Percentiles rank a stretch among this genome's conserved stretches.
These are phyloP conservation scores for Penicillium ucsense DNA, from an alignment of 495 filamentous ascomycete species.

Conservation along the genomic window DNA sequence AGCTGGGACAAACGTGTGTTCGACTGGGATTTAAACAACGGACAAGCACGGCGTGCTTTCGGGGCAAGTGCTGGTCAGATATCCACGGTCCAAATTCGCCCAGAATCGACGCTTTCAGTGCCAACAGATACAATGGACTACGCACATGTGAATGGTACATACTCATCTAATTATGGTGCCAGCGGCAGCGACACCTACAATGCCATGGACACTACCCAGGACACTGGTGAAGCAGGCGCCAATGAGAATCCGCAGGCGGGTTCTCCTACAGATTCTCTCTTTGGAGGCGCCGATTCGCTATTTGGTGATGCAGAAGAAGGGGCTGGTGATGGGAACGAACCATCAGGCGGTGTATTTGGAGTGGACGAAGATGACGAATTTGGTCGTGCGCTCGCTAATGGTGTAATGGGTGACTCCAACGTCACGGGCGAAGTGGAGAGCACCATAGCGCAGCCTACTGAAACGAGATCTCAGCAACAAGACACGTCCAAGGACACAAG, in stretches of 20 bases:
- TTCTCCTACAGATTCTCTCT: constrained; percentile 63
- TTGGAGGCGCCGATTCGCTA: constrained; percentile 60
- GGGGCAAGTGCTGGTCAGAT: constrained; percentile 74
- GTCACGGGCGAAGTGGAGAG: constrained; percentile 26
- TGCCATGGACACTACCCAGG: constrained; percentile 37
- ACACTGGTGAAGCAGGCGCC: constrained; percentile 26
- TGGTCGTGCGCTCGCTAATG: constrained; percentile 64
- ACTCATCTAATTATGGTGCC: constrained; percentile 47
- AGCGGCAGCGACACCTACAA: constrained; percentile 34
- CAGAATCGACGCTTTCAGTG: constrained; percentile 63
- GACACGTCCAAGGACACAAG: constrained; percentile 4
- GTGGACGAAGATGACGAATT: constrained; percentile 85
- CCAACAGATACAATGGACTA: constrained; percentile 59
- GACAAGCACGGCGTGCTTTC: constrained; percentile 64
- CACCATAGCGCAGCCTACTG: constrained; percentile 15
- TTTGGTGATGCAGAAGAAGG: constrained; percentile 59
- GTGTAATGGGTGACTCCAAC: constrained; percentile 29
- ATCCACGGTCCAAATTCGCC: constrained; percentile 75
- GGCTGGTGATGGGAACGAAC: constrained; percentile 45
- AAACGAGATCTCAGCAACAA: constrained; percentile 4
- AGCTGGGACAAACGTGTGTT: constrained; percentile 93
- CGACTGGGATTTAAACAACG: constrained; percentile 94
- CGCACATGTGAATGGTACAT: constrained; percentile 52
- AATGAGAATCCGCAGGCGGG: constrained; percentile 37
- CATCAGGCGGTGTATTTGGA: constrained; percentile 50